phyloP scores from a whole-genome alignment of 768 basidiomycete species.

The Cyclocybe aegerita region DNA sequence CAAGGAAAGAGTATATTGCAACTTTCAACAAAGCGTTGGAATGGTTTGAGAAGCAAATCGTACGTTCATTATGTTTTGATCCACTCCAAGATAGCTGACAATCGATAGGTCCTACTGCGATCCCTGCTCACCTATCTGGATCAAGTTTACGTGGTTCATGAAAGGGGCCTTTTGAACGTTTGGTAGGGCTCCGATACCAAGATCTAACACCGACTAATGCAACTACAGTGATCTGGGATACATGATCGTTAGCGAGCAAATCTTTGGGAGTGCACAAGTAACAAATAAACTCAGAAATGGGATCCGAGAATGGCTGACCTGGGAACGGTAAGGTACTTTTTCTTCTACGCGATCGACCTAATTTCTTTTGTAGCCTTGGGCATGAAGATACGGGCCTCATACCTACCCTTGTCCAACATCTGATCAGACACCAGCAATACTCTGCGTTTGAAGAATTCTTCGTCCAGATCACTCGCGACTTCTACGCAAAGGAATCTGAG shows the following conservation, averaged over 20 bases:
- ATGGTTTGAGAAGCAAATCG: slow-evolving; percentile 68
- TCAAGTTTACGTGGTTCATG: slow-evolving; percentile 53
- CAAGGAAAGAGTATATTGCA: slow-evolving; percentile 38
- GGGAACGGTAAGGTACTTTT: slow-evolving; percentile 41
- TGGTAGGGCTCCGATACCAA: slow-evolving; percentile 31
- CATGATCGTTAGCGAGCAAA: slow-evolving; percentile 25
- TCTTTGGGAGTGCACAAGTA: slow-evolving; percentile 51
- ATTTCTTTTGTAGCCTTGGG: slow-evolving; percentile 17
- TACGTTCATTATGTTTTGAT: slow-evolving; percentile 31
- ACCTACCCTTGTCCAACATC: slow-evolving; percentile 51
- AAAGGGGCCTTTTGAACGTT: slow-evolving; percentile 37
- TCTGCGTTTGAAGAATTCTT: slow-evolving; percentile 57
- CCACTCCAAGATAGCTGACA: background rate
- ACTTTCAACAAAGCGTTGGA: slow-evolving; percentile 54
- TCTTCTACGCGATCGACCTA: background rate
- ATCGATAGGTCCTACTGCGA: slow-evolving; percentile 49
- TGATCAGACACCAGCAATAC: slow-evolving; percentile 60
- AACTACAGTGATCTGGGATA: slow-evolving; percentile 39
- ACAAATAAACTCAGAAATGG: slow-evolving; percentile 41
- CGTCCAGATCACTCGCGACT: slow-evolving; percentile 46
- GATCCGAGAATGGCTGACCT: slow-evolving; percentile 50
- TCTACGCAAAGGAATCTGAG: slow-evolving; percentile 54
- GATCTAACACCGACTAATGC: too few relatives aligned
- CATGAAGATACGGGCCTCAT: slow-evolving; percentile 43
- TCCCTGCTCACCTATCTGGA: slow-evolving; percentile 74